Percentiles rank a stretch among this genome's conserved stretches.
Conservation (phyloP, 2,329 filamentous ascomycete species). For the Colletotrichum tamarilloi region DNA sequence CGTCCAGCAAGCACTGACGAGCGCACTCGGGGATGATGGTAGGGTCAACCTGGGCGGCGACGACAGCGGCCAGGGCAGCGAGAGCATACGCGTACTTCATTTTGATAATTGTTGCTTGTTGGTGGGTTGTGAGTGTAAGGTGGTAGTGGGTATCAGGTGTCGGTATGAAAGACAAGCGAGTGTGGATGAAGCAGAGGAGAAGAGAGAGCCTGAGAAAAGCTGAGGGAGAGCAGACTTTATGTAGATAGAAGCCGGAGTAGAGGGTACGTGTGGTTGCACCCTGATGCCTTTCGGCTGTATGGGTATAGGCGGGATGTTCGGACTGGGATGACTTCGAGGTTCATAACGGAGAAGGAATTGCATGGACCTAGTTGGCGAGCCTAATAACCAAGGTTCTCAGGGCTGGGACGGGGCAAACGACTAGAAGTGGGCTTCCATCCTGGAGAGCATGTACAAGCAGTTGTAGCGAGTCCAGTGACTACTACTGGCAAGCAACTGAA, state of each 20-base stretch:
- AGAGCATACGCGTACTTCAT: slow-evolving; percentile 40
- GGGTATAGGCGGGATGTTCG: background rate
- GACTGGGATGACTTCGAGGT: slow-evolving; percentile 2
- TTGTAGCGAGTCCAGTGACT: background rate
- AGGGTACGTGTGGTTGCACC: background rate
- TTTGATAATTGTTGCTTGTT: slow-evolving; percentile 26
- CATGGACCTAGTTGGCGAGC: slow-evolving; percentile 10
- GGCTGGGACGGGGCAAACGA: background rate
- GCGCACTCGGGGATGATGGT: slow-evolving; percentile 48
- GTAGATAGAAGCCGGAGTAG: slow-evolving; percentile 1
- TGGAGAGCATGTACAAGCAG: too few relatives aligned
- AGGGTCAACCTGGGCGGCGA: slow-evolving; percentile 43
- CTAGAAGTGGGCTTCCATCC: background rate
- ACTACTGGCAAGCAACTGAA: background rate
- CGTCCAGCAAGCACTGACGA: slow-evolving; percentile 47
- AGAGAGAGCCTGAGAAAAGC: background rate
- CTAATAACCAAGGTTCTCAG: background rate
- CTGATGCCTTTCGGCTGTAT: background rate
- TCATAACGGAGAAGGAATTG: slow-evolving; percentile 9
- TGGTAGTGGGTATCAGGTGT: slow-evolving; percentile 3
- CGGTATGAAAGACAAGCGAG: slow-evolving; percentile 22
- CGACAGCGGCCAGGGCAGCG: slow-evolving; percentile 46
- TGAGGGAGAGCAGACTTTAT: slow-evolving; percentile 31
- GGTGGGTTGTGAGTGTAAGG: slow-evolving; percentile 23
- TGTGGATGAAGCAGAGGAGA: slow-evolving; percentile 2